phyloP scores from a whole-genome alignment of 495 filamentous ascomycete species.

The Copromyces sp. region DNA sequence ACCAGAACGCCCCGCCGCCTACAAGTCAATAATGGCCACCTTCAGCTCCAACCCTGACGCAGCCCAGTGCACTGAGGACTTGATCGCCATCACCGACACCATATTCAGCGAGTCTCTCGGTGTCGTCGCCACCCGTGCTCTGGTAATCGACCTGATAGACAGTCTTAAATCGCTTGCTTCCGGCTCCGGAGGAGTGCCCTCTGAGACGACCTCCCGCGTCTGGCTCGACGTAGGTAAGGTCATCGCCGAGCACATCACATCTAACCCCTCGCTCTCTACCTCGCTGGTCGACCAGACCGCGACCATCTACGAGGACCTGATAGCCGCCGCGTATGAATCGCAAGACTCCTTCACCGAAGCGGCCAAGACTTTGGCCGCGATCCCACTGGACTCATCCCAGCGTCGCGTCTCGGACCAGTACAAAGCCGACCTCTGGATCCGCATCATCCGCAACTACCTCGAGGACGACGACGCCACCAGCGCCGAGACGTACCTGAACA shows the following conservation, averaged over 20 bases:
- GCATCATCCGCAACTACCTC: conserved; percentile 88
- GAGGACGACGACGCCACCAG: conserved; percentile 86
- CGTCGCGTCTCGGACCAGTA: conserved; percentile 68
- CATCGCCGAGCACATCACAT: conserved; percentile 52
- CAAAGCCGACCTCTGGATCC: conserved; percentile 75
- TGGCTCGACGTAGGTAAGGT: conserved; percentile 62
- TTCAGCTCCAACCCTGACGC: conserved; percentile 49
- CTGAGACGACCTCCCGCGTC: conserved; percentile 36
- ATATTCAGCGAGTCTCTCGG: conserved; percentile 59
- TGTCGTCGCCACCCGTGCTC: conserved; percentile 61
- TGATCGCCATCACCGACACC: conserved; percentile 58
- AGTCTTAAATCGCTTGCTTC: conserved; percentile 41
- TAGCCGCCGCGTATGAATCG: conserved; percentile 73
- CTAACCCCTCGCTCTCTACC: conserved; percentile 36
- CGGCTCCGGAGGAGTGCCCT: not conserved
- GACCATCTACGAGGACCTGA: conserved; percentile 57
- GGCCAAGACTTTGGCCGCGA: conserved; percentile 67
- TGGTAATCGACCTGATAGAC: conserved; percentile 57
- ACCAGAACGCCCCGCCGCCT: conserved; percentile 40
- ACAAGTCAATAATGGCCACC: conserved; percentile 54
- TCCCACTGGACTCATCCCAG: conserved; percentile 80
- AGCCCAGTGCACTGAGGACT: conserved; percentile 47
- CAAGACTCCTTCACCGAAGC: conserved; percentile 72
- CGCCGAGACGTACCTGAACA: conserved; percentile 81
- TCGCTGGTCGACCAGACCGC: conserved; percentile 80